Percentiles rank a stretch among this genome's conserved stretches.
Conservation (phyloP, 164 flowering plant species). For the Liriodendron chinense region DNA sequence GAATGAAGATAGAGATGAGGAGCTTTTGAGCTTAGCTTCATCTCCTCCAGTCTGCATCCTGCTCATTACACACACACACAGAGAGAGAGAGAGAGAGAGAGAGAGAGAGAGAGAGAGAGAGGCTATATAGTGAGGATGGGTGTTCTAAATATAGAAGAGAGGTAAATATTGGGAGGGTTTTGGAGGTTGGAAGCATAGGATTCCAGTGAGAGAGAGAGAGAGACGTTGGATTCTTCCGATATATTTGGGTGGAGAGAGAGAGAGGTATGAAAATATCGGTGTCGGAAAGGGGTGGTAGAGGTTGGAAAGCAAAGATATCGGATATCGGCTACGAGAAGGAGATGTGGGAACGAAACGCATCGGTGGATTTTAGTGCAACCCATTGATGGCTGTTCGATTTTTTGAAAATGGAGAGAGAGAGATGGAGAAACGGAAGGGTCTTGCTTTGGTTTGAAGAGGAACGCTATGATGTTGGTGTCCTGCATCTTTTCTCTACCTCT, state of each 20-base stretch:
- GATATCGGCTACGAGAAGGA: not conserved
- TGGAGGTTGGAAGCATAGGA: not conserved
- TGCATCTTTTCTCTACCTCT: not conserved
- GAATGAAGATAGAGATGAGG: not conserved
- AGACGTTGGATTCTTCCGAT: not conserved
- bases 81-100: not conserved
- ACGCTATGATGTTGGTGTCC: not conserved
- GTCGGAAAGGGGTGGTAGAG: not conserved
- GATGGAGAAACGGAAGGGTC: not conserved
- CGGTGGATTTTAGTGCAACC: not conserved
- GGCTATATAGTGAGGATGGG: not conserved
- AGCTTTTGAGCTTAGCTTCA: not conserved
- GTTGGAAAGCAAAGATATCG: not conserved
- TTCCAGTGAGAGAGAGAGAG: not conserved
- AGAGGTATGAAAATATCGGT: not conserved
- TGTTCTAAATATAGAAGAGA: not conserved
- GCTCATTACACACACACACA: not conserved
- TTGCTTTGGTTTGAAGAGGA: not conserved
- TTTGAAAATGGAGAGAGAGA: not conserved
- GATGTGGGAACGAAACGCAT: slow-evolving; percentile 6
- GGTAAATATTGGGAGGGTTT: not conserved
- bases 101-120: not conserved
- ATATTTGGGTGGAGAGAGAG: not conserved
- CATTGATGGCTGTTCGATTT: slow-evolving; percentile 5
- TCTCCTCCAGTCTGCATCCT: not conserved